Percentiles rank a stretch among this genome's conserved stretches.
phyloP scores from a whole-genome alignment of 306 rosid species.

The Gastrolobium bilobum region DNA sequence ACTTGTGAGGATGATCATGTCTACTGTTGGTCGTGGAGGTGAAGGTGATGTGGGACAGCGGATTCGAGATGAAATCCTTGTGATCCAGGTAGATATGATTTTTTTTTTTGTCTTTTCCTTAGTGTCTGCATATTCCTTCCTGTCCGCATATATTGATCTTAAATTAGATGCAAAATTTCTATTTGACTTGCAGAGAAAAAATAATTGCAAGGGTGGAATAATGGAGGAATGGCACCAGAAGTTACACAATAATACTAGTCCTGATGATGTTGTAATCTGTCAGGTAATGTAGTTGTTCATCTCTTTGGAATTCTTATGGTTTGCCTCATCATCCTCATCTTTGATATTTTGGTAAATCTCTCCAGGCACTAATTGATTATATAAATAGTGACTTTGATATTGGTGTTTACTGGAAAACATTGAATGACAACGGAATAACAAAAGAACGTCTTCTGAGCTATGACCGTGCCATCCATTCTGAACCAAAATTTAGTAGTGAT shows the following conservation, averaged over 20 bases:
- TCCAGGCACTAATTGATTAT: constrained; percentile 91
- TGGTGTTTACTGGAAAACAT: constrained; percentile 89
- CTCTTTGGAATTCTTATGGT: constrained; percentile 40
- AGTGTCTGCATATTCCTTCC: constrained; percentile 30
- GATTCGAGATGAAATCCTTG: constrained; percentile 97
- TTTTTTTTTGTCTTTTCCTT: constrained; percentile 33
- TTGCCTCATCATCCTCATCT: constrained; percentile 41
- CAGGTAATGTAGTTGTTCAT: constrained; percentile 71
- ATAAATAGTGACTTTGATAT: constrained; percentile 80
- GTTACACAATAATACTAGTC: constrained; percentile 98
- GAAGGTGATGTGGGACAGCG: constrained; percentile 99
- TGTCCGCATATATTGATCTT: constrained; percentile 43
- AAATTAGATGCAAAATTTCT: constrained; percentile 40
- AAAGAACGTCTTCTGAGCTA: constrained; percentile 96
- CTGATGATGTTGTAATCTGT: constrained; percentile 97
- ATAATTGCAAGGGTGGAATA: constrained; percentile 88
- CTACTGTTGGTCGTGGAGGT: constrained; percentile 99
- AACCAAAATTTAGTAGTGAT: constrained; percentile 83
- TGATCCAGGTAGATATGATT: constrained; percentile 75
- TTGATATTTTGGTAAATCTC: constrained; percentile 37
- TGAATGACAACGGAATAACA: constrained; percentile 93
- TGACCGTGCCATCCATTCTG: constrained; percentile 92
- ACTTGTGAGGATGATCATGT: constrained; percentile 87
- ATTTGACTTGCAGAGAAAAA: constrained; percentile 73
- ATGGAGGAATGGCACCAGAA: constrained; percentile 99